Conservation (phyloP, 345 rosid genomes). For the Eucalyptus sideroxylon region DNA sequence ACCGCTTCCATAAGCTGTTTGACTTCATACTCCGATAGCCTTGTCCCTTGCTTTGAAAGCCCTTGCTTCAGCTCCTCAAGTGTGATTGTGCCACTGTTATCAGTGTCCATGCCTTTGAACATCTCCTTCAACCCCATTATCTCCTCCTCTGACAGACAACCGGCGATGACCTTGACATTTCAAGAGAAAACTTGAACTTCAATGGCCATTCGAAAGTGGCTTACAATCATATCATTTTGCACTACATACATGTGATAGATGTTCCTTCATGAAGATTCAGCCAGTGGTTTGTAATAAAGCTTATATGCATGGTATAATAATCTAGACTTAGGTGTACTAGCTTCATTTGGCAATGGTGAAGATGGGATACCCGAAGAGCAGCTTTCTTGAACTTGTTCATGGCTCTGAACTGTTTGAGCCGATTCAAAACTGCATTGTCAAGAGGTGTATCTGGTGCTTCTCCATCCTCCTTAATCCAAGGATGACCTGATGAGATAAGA, state of each 20-base stretch:
- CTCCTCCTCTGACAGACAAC: slow-evolving; percentile 94
- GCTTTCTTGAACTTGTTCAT: slow-evolving; percentile 67
- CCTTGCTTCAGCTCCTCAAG: slow-evolving; percentile 90
- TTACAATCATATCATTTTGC: neutral
- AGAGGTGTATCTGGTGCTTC: slow-evolving; percentile 69
- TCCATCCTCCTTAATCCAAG: slow-evolving; percentile 70
- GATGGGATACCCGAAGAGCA: slow-evolving; percentile 41
- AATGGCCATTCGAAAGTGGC: neutral
- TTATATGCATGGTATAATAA: neutral
- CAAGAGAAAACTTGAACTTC: neutral
- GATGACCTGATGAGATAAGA: slow-evolving; percentile 19
- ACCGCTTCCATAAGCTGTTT: slow-evolving; percentile 94
- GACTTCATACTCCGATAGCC: slow-evolving; percentile 73
- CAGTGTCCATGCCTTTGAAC: slow-evolving; percentile 86
- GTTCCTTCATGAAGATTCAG: neutral
- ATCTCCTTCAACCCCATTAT: slow-evolving; percentile 95
- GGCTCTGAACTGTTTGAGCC: slow-evolving; percentile 61
- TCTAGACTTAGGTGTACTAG: neutral
- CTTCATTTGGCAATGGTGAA: neutral
- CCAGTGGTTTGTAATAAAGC: neutral
- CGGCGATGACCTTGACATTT: slow-evolving; percentile 68
- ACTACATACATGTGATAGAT: neutral
- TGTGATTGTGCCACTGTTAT: slow-evolving; percentile 85
- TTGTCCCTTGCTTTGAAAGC: slow-evolving; percentile 89
- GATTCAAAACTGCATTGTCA: slow-evolving; percentile 42